A percentile compares a stretch with the other conserved stretches of the same genome.
Evolutionary conservation across 2,329 filamentous ascomycete species (phyloP).

Genomic region (Arthrinium puccinioides): DNA sequence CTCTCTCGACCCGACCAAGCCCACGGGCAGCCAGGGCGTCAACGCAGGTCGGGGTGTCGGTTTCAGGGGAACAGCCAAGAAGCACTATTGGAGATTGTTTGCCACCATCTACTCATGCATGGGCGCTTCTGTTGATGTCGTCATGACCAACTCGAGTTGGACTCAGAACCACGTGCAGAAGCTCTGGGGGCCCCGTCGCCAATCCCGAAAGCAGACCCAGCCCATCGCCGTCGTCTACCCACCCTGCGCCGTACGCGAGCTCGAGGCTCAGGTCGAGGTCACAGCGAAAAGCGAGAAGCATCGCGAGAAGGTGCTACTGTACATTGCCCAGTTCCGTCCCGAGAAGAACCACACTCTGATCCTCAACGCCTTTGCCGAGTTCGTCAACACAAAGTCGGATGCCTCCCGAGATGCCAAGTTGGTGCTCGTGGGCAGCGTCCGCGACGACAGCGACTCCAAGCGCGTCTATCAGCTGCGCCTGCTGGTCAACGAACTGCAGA

Average conservation of each 20-base stretch:
- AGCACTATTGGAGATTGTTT: constrained; percentile 79
- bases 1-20: constrained; percentile 60
- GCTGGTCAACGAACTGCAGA: constrained; percentile 75
- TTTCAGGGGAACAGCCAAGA: constrained; percentile 63
- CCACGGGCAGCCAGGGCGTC: constrained; percentile 59
- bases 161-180: constrained; percentile 75
- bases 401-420: constrained; percentile 55
- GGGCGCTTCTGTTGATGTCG: constrained; percentile 78
- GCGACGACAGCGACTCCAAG: constrained; percentile 72
- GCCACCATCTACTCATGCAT: constrained; percentile 75
- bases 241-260: constrained; percentile 81
- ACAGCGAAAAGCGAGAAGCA: constrained; percentile 59
- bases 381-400: constrained; percentile 50
- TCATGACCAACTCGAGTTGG: constrained; percentile 98
- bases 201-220: constrained; percentile 32
- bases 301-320: constrained; percentile 70
- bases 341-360: constrained; percentile 95
- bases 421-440: constrained; percentile 85
- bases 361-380: constrained; percentile 73
- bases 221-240: constrained; percentile 78
- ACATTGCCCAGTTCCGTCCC: constrained; percentile 94
- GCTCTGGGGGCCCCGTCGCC: constrained; percentile 64
- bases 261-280: constrained; percentile 68
- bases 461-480: constrained; percentile 83
- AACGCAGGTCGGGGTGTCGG: constrained; percentile 80